These are phyloP conservation scores for Cucumis melo DNA, from an alignment of 306 rosid genomes.

Conservation along the genomic window DNA sequence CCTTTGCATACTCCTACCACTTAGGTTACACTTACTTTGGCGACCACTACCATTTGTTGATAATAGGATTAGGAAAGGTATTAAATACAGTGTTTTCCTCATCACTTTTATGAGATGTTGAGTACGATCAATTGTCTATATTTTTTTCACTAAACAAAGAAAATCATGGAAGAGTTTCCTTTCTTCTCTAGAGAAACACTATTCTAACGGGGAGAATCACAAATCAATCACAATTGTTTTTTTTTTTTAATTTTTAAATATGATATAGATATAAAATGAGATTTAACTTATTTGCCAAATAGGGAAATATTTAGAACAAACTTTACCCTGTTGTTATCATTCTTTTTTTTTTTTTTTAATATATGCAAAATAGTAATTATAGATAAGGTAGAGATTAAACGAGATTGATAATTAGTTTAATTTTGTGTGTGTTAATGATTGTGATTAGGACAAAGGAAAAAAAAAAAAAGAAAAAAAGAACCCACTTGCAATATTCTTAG, in stretches of 20 bases:
- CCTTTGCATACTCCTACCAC: no score
- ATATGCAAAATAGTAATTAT: not conserved
- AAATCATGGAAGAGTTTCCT: no score
- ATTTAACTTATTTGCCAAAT: not conserved
- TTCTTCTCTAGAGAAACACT: not conserved
- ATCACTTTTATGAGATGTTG: no score
- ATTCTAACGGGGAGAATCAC: not conserved
- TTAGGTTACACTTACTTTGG: no score
- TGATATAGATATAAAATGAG: not conserved
- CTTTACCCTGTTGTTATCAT: not conserved
- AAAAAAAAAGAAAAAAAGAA: not conserved
- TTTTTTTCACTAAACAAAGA: no score
- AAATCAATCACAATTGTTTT: not conserved
- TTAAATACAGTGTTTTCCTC: no score
- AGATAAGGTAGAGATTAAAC: not conserved
- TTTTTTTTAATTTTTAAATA: not conserved
- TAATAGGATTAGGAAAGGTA: no score
- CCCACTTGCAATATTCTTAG: not conserved
- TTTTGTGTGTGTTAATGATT: not conserved
- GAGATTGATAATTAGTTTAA: not conserved
- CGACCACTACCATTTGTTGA: no score
- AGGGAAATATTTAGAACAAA: not conserved
- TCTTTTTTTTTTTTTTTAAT: not conserved
- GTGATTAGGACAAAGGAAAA: not conserved
- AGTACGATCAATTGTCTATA: no score